phyloP scores from a whole-genome alignment of 371 early-diverging fungal genomes.

The Mortierella sp. region DNA sequence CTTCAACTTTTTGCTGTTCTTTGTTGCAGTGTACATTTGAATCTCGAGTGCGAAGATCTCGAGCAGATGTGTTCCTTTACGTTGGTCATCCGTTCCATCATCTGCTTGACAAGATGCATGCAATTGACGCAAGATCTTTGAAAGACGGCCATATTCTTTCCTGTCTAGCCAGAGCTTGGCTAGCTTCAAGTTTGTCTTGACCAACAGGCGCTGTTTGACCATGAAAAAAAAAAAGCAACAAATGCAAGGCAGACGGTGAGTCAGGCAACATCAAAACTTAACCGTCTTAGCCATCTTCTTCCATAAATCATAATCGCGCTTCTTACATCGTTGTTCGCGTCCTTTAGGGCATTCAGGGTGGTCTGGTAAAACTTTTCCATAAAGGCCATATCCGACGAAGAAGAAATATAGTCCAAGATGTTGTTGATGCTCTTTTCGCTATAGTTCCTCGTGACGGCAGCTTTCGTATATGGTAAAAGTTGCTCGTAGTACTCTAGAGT shows the following conservation, averaged over 20 bases:
- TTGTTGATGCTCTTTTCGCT: constrained; percentile 97
- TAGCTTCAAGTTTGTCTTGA: constrained; percentile 91
- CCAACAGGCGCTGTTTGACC: constrained; percentile 79
- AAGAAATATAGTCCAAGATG: constrained; percentile 87
- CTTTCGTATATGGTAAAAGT: constrained; percentile 82
- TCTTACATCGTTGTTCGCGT: constrained; percentile 82
- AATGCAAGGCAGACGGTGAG: not conserved
- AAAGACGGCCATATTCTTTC: constrained; percentile 77
- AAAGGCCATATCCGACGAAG: constrained; percentile 77
- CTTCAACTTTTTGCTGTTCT: constrained; percentile 89
- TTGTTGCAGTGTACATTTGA: constrained; percentile 91
- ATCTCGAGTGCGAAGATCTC: constrained; percentile 93
- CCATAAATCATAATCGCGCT: constrained; percentile 2
- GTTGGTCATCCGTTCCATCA: constrained; percentile 86
- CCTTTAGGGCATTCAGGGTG: constrained; percentile 79
- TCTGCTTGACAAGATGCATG: constrained; percentile 83
- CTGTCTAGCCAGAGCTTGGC: constrained; percentile 92
- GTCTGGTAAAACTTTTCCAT: constrained; percentile 88
- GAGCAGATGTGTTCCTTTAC: constrained; percentile 90
- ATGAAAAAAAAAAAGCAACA: not conserved
- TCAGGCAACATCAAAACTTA: not conserved
- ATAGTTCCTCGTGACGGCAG: constrained; percentile 90
- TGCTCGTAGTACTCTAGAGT: constrained; percentile 80
- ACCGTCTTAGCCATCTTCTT: not conserved
- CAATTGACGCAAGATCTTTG: constrained; percentile 79